Percentiles rank a stretch among this genome's conserved stretches.
Evolutionary conservation across 192 early-diverging fungal genomes (phyloP).

Genomic region (Backusella luteola): DNA sequence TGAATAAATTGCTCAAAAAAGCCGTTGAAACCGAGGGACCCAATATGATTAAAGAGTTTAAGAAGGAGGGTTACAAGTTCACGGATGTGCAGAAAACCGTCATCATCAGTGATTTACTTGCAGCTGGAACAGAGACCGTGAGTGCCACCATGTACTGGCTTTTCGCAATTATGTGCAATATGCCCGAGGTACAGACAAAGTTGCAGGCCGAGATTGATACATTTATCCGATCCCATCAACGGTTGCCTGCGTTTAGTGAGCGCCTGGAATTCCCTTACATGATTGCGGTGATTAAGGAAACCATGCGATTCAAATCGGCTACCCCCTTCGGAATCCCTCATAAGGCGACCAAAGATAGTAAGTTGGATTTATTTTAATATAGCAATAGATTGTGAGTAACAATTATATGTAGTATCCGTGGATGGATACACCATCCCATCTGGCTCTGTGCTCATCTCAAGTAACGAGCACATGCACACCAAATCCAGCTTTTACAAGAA

Average conservation of each 20-base stretch:
- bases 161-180: background rate
- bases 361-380: background rate
- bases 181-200: constrained; percentile 19
- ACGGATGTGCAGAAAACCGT: background rate
- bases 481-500: constrained; percentile 31
- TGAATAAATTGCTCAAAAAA: background rate
- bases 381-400: background rate
- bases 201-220: constrained; percentile 17
- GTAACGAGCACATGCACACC: constrained; percentile 47
- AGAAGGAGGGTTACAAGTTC: background rate
- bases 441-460: constrained; percentile 38
- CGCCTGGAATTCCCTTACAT: constrained; percentile 15
- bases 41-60: constrained; percentile 3
- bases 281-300: constrained; percentile 18
- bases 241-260: background rate
- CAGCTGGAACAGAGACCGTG: constrained; percentile 3
- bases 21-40: background rate
- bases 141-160: constrained; percentile 14
- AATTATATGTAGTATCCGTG: constrained; percentile 3
- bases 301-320: background rate
- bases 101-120: constrained; percentile 6
- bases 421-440: background rate
- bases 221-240: background rate
- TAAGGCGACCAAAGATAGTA: constrained; percentile 16
- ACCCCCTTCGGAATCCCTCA: constrained; percentile 19